phyloP scores from a whole-genome alignment of 345 rosid species.

The Salix viminalis region DNA sequence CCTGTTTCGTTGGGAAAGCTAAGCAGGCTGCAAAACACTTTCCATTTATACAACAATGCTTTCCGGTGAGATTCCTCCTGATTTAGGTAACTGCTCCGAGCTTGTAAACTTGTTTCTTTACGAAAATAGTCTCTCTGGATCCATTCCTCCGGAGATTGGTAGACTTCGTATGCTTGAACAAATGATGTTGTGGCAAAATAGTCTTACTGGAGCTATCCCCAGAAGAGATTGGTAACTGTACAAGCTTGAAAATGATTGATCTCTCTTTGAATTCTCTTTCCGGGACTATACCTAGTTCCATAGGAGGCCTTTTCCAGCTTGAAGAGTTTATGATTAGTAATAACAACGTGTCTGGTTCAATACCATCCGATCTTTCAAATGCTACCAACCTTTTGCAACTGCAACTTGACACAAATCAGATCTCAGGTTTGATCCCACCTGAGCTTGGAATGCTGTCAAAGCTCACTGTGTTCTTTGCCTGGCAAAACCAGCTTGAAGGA shows the following conservation, averaged over 20 bases:
- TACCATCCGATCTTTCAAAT: conserved; percentile 62
- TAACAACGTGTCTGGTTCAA: conserved; percentile 81
- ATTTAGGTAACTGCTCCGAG: conserved; percentile 79
- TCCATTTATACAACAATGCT: conserved; percentile 70
- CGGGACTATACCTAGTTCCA: conserved; percentile 59
- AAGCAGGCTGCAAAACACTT: conserved; percentile 56
- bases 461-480: conserved; percentile 71
- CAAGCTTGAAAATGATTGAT: conserved; percentile 63
- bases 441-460: conserved; percentile 62
- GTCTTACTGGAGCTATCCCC: conserved; percentile 71
- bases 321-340: conserved; percentile 85
- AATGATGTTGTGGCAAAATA: conserved; percentile 74
- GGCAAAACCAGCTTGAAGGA: conserved; percentile 95
- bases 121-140: conserved; percentile 76
- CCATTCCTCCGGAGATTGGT: conserved; percentile 67
- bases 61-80: conserved; percentile 82
- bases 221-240: conserved; percentile 79
- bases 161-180: conserved; percentile 65
- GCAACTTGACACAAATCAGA: conserved; percentile 78
- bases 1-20: conserved; percentile 75
- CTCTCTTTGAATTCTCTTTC: conserved; percentile 77
- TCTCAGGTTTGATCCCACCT: conserved; percentile 76
- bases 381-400: conserved; percentile 61
- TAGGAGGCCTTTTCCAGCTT: conserved; percentile 57
- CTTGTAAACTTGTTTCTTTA: conserved; percentile 73